Evolutionary conservation across 2,329 filamentous ascomycete genomes (phyloP), one percentile per base, ranked within the genome.

Genomic region (Helicocarpus griseus): DNA sequence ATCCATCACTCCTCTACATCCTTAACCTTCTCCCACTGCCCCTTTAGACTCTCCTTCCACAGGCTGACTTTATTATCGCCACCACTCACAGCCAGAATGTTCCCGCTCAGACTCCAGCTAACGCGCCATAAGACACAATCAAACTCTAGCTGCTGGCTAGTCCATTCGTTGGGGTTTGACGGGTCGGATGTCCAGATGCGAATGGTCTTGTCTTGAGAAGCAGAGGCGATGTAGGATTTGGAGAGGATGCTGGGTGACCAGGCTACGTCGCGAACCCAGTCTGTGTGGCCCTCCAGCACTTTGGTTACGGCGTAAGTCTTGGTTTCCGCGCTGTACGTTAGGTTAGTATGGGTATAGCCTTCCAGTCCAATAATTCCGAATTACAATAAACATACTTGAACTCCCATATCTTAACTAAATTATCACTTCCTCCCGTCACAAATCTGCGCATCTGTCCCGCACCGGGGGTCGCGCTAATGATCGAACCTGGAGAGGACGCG

Each of bases 1-100:
- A 17, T 26, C 19, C 19, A 11, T 58, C 77, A 95, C 73, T 95
- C 89, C 69, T 95, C 91, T 67, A 98, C 90, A 54, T 88, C 89
- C 80, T 95, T 96, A 59, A 97, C 88, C 63, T 87, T 88, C 72
- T 97, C 90, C 93, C 93, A 98, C 66, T 95, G 88, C 51, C 93
- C 93, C 67, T 86, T 87, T 61, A 98, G 75, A 68, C 95, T 95
- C 79, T 98, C 93, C 79, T 97, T 98, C 91, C 91, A 98, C 69
- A 98, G 72, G 50, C 86, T 94, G 51, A 98, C 90, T 74, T 94
- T 90, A 77, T 98, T 98, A 72, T 98, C 91, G 24, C 86, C 88
- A 36, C 89, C 89, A 65, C 87, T 93, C 56, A 96, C 89, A 8
- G 93, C 93, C 61, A 98, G 77, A 19, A 97, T 90, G 67, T 98